Evolutionary conservation across 371 early-diverging fungal genomes (phyloP), one percentile per base, ranked within the genome.

Genomic region (Mortierella sp.): DNA sequence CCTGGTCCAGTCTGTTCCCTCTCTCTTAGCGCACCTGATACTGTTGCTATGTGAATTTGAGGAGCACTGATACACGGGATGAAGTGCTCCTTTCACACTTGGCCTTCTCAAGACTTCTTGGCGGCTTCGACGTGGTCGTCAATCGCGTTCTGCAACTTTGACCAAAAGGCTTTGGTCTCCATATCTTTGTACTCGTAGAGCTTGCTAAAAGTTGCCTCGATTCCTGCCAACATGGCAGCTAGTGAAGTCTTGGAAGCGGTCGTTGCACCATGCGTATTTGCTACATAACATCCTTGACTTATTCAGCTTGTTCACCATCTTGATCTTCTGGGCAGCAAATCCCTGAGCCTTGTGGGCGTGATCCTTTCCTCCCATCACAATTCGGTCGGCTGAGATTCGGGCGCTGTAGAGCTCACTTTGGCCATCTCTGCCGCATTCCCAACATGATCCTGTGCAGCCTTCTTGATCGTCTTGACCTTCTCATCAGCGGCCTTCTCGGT

Each of bases 301-400:
- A 24, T 21, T 31, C 41, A 13, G 54, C 54, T 46, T 67, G 39
- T 13, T 61, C 64, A 12, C 49, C 27, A 24, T 64, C 60, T 62
- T 58, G 34, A 23, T 55, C 16, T 63, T 34, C 24, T 72, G 42
- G 4, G 14, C 57, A 10, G 58, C 58, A 38, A 41, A 31, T 18
- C 63, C 64, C 52, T 71, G 53, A 28, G 57, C 62, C 6, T 66
- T 56, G 48, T 42, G 41, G 23, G 52, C 50, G 5, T 56, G 43
- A 24, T 62, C 59, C 47, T 64, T 64, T 39, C 64, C 61, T 0
- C 50, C 54, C 58, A 53, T 61, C 18, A 58, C 76, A 47, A 60
- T 41, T 27, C 69, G 66, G 21, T 54, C 70, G 10, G 66, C 21
- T n/a, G 64, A 51, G 5, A 16, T 10, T 3, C 14, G 16, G 14